These are phyloP conservation scores for Fusarium praegraminearum DNA, from an alignment of 2,329 filamentous ascomycete genomes.

Conservation along the genomic window DNA sequence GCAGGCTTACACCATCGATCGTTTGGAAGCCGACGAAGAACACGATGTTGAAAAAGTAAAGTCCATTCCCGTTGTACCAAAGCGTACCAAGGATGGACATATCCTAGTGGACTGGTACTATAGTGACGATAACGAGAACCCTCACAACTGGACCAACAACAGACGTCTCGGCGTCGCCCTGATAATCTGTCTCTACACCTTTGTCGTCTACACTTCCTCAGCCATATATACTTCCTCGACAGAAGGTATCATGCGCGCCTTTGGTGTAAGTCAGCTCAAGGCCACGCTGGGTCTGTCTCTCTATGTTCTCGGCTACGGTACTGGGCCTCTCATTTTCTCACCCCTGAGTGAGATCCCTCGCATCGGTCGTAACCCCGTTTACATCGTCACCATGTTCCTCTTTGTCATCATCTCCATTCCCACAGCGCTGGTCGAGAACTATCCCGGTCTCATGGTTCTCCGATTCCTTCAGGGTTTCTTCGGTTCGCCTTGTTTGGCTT, in stretches of 20 bases:
- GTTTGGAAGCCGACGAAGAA: constrained; percentile 50
- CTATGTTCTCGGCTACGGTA: constrained; percentile 73
- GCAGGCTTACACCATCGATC: constrained; percentile 36
- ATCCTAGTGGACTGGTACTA: constrained; percentile 68
- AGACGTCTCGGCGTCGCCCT: constrained; percentile 58
- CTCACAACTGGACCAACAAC: constrained; percentile 64
- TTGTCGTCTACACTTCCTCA: constrained; percentile 66
- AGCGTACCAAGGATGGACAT: constrained; percentile 62
- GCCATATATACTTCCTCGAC: constrained; percentile 62
- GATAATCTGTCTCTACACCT: constrained; percentile 68
- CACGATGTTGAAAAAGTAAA: constrained; percentile 57
- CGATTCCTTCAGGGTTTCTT: constrained; percentile 76
- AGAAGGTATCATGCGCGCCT: constrained; percentile 63
- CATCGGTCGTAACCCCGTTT: constrained; percentile 75
- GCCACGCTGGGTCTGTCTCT: constrained; percentile 70
- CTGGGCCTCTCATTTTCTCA: constrained; percentile 74
- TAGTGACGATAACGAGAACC: constrained; percentile 67
- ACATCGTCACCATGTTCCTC: constrained; percentile 74
- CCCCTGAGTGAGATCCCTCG: constrained; percentile 75
- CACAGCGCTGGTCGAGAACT: constrained; percentile 71
- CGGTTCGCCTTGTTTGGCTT: constrained; percentile 73
- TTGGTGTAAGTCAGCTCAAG: constrained; percentile 63
- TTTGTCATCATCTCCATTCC: constrained; percentile 77
- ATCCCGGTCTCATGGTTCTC: constrained; percentile 71
- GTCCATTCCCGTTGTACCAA: constrained; percentile 63